Evolutionary conservation across 306 rosid genomes (phyloP), one percentile per base, ranked within the genome.

Genomic region (Hippophae rhamnoides): DNA sequence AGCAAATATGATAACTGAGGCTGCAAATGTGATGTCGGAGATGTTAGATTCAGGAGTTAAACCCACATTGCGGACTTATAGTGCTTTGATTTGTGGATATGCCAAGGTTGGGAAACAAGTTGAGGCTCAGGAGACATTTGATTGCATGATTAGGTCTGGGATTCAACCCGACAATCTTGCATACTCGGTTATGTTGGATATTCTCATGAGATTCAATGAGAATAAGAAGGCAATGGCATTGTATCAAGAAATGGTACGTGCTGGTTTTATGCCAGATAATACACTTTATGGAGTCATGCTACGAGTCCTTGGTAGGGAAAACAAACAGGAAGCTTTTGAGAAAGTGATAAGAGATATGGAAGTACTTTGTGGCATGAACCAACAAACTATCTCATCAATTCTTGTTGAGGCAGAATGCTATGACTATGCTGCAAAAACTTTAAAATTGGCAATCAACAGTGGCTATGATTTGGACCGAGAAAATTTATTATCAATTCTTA

Each of bases 61-160:
- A 80, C 97, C 97, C 40, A 82, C 96, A 70, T 64, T 90, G 78
- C 87, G 76, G 66, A 79, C 96, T 0, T 90, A 83, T 63, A 90
- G 96, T 71, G 94, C 98, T 72, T 78, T 90, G 59, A 83, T 90
- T 61, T 90, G 96, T 65, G 95, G 79, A 52, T 90, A 90, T 81
- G 89, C 92, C 25, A 90, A 87, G 76, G 89, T 73, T 54, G 95
- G 96, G 54, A 83, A 56, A 72, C 79, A 73, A 56, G 83, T 49
- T 47, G 87, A 83, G 70, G 96, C 96, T 41, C 86, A 85, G 60
- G 88, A 83, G 64, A 87, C 92, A 8, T 90, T 81, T 76, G 76
- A 81, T 50, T 68, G 79, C 77, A 90, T 90, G 98, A 73, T 77
- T 67, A 73, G 72, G 62, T 81, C 96, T 53, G 96, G 95, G 69